Conservation (phyloP, 495 filamentous ascomycete species). For the Chaetomium fimeti region DNA sequence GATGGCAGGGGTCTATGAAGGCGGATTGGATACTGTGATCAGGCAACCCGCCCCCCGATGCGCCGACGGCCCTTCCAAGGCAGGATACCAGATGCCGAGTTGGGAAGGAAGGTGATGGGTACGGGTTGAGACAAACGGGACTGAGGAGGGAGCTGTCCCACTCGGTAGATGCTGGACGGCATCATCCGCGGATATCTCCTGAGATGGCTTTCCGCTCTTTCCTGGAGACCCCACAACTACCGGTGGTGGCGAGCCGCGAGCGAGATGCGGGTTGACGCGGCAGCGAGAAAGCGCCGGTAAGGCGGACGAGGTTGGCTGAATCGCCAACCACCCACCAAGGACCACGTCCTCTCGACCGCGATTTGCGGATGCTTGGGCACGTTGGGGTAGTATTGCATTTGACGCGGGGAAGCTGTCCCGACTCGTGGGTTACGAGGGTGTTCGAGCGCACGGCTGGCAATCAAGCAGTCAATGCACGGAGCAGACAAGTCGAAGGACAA, state of each 20-base stretch:
- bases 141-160: not conserved
- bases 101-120: not conserved
- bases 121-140: not conserved
- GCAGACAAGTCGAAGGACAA: not conserved
- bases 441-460: conserved; percentile 24
- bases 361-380: not conserved
- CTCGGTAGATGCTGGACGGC: not conserved
- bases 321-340: not conserved
- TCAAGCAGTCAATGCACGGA: conserved; percentile 30
- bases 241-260: not conserved
- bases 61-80: not conserved
- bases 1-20: not conserved
- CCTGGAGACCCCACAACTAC: conserved; percentile 4
- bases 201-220: not conserved
- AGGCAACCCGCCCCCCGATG: not conserved
- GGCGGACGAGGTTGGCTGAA: not conserved
- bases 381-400: conserved; percentile 32
- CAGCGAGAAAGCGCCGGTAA: not conserved
- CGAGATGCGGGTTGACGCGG: conserved; percentile 1
- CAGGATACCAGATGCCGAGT: not conserved
- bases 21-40: not conserved
- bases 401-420: conserved; percentile 28
- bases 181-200: not conserved
- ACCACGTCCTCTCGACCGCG: not conserved
- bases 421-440: conserved; percentile 21